These are phyloP conservation scores for Leishmania major DNA, from an alignment of 208 protist genomes.

Conservation along the genomic window DNA sequence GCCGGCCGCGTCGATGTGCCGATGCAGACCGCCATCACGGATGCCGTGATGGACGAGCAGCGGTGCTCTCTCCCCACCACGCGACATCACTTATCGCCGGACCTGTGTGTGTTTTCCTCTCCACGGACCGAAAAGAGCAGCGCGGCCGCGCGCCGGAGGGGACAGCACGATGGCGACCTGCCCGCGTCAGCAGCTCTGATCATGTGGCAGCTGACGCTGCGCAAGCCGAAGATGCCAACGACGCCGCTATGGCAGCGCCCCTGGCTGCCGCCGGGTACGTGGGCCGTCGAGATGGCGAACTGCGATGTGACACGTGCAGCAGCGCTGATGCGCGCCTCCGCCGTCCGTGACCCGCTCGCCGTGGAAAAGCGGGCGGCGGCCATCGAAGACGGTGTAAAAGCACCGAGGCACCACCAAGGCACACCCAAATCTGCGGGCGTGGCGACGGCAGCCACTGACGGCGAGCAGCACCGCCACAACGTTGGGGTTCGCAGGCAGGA, in stretches of 20 bases:
- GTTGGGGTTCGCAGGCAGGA: conserved; percentile 26
- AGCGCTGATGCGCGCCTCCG: conserved; percentile 12
- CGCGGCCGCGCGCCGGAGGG: neutral
- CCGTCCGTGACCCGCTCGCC: conserved; percentile 6
- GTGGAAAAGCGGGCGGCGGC: neutral
- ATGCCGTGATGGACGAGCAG: conserved; percentile 13
- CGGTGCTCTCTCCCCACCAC: neutral
- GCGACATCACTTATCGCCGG: neutral
- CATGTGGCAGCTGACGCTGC: conserved; percentile 5
- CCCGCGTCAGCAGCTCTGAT: neutral
- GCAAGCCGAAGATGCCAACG: conserved; percentile 2
- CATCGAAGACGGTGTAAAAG: neutral
- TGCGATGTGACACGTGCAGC: neutral
- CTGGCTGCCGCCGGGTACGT: conserved; percentile 6
- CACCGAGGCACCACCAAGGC: neutral
- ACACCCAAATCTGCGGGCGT: neutral
- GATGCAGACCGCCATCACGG: conserved; percentile 38
- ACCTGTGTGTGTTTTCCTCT: neutral
- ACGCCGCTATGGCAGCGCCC: conserved; percentile 14
- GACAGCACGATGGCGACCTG: neutral
- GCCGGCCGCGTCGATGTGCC: conserved; percentile 22
- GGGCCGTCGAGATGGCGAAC: conserved; percentile 1
- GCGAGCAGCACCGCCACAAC: conserved; percentile 3
- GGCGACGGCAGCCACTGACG: neutral
- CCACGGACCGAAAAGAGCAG: neutral